Percentiles rank a stretch among this genome's conserved stretches.
phyloP scores from a whole-genome alignment of 805 yeast species.

The Barnettozyma sp. region DNA sequence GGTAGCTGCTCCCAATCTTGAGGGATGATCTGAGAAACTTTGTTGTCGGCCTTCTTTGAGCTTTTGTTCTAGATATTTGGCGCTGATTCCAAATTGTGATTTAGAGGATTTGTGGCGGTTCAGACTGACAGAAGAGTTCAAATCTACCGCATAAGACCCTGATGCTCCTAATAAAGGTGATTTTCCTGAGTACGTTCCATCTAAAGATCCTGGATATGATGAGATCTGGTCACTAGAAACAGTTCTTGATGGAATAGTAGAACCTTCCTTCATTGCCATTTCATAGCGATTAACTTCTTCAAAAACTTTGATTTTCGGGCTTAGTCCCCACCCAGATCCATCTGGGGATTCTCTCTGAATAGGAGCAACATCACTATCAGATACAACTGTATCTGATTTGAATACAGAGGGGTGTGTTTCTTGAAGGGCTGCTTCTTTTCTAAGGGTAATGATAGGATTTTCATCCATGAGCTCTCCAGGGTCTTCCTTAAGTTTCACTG shows the following conservation, averaged over 20 bases:
- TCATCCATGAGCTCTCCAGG: not conserved
- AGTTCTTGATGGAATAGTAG: not conserved
- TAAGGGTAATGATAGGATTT: not conserved
- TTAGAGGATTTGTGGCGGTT: slow-evolving; percentile 3
- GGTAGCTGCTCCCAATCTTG: slow-evolving; percentile 5
- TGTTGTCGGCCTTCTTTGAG: slow-evolving; percentile 24
- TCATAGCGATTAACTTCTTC: slow-evolving; percentile 29
- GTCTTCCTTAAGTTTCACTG: not conserved
- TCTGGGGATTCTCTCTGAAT: no score
- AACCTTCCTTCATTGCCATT: slow-evolving; percentile 16
- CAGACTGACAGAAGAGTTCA: not conserved
- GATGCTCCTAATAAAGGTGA: not conserved
- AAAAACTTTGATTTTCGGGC: slow-evolving; percentile 23
- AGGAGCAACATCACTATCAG: not conserved
- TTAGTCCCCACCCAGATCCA: slow-evolving; percentile 9
- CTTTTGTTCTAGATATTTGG: slow-evolving; percentile 23
- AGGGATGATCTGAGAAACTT: slow-evolving; percentile 10
- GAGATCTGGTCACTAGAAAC: not conserved
- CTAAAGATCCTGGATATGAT: not conserved
- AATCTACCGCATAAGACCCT: not conserved
- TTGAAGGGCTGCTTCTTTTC: no score
- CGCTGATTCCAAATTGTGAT: slow-evolving; percentile 20
- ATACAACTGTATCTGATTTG: not conserved
- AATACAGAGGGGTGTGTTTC: not conserved
- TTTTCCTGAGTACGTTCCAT: not conserved